Evolutionary conservation across 1,284 basidiomycete genomes (phyloP).

Genomic region (Puccinia polysora): DNA sequence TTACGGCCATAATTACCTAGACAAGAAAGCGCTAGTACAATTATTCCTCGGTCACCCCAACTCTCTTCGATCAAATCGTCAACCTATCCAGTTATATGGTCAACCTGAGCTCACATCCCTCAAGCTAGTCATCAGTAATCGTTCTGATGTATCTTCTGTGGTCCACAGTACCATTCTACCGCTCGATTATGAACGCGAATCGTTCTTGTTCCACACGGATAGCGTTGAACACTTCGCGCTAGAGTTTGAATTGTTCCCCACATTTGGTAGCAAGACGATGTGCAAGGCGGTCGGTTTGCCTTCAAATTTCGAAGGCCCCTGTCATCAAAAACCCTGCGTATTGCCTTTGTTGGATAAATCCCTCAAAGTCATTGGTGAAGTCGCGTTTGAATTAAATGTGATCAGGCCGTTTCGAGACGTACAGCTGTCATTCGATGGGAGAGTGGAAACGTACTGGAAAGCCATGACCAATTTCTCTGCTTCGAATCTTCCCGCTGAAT

Average conservation of each 20-base stretch:
- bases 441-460: slow-evolving; percentile 96
- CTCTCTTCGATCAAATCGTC: slow-evolving; percentile 41
- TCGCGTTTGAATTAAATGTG: slow-evolving; percentile 81
- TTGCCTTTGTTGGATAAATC: slow-evolving; percentile 87
- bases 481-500: slow-evolving; percentile 22
- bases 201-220: slow-evolving; percentile 83
- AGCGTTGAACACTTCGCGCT: slow-evolving; percentile 69
- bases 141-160: slow-evolving; percentile 72
- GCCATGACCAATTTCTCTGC: slow-evolving; percentile 57
- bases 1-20: slow-evolving; percentile 59
- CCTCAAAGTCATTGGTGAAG: slow-evolving; percentile 89
- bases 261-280: slow-evolving; percentile 96
- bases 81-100: slow-evolving; percentile 55
- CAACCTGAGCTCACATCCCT: slow-evolving; percentile 63
- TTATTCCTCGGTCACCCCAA: slow-evolving; percentile 71
- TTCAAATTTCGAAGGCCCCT: slow-evolving; percentile 64
- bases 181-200: slow-evolving; percentile 70
- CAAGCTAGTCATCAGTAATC: slow-evolving; percentile 86
- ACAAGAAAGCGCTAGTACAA: slow-evolving; percentile 80
- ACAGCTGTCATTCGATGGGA: slow-evolving; percentile 90
- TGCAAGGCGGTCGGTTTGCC: slow-evolving; percentile 85
- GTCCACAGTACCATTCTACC: slow-evolving; percentile 85
- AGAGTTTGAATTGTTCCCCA: slow-evolving; percentile 94
- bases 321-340: slow-evolving; percentile 58
- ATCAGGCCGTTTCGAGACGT: slow-evolving; percentile 87